Evolutionary conservation across 257 asterid species (phyloP), one percentile per base, ranked within the genome.

Genomic region (Salvia splendens): DNA sequence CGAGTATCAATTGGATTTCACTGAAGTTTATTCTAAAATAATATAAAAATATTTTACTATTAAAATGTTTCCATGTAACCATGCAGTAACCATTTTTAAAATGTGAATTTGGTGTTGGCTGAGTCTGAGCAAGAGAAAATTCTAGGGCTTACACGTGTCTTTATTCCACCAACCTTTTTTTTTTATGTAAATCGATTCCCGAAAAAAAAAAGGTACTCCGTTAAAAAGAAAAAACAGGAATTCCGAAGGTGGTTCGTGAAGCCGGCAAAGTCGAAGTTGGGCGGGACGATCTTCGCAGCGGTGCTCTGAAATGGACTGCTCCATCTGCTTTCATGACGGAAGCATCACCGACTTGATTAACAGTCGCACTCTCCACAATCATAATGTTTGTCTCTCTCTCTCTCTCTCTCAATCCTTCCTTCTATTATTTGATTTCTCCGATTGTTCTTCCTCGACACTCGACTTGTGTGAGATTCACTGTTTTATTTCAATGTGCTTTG

Each of bases 291-390:
- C 68, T 58, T 64, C 11, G 53, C 30, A 28, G 36, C 58, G 70
- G 54, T 12, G 38, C 11, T 46, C 24, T 7, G 7, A 11, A 53
- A 81, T 81, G 85, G 85, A 75, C 61, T 52, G 51, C 62, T 72
- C 83, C 35, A 36, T 79, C 68, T 71, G 87, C 78, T 94, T 84
- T 77, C 82, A 75, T 80, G 98, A 91, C 73, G 94, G 96, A 79
- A 91, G 77, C 87, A 86, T 94, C 81, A 73, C 91, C 68, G 82
- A 84, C 82, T 78, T 94, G 80, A 87, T 94, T 50, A 72, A 83
- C 78, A 67, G 67, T 60, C 98, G 96, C 12, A 69, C 83, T 49
- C 42, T 77, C 36, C 65, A 45, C 56, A 43, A 48, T 40, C 52
- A 52, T 52, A 63, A 62, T 67, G 79, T 77, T 35, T 40, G 67